Percentiles rank a stretch among this genome's conserved stretches.
These are phyloP conservation scores for Erysimum cheiri DNA, from an alignment of 441 rosid species.

Conservation along the genomic window DNA sequence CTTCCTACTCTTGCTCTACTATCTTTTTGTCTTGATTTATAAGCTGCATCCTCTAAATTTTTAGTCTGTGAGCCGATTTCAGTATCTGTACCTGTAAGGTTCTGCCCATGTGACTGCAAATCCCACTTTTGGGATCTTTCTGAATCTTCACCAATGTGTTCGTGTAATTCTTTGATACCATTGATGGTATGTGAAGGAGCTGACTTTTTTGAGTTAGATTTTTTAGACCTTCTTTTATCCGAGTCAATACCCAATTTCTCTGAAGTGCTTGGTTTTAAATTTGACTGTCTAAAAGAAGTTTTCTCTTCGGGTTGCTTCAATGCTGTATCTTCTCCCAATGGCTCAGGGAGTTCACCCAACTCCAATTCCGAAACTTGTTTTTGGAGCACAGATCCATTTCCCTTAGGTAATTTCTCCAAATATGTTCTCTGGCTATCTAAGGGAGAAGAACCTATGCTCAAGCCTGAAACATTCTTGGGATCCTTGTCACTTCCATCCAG, in stretches of 20 bases:
- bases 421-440: slow-evolving; percentile 52
- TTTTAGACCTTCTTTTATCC: slow-evolving; percentile 63
- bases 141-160: slow-evolving; percentile 57
- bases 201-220: slow-evolving; percentile 60
- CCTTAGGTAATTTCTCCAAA: slow-evolving; percentile 54
- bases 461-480: slow-evolving; percentile 54
- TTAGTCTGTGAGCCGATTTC: slow-evolving; percentile 57
- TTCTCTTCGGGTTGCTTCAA: slow-evolving; percentile 69
- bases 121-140: slow-evolving; percentile 52
- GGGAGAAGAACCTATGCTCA: slow-evolving; percentile 56
- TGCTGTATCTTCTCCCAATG: slow-evolving; percentile 59
- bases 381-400: slow-evolving; percentile 63
- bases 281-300: slow-evolving; percentile 65
- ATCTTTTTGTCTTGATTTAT: slow-evolving; percentile 63
- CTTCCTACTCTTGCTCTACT: slow-evolving; percentile 51
- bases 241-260: slow-evolving; percentile 61
- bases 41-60: slow-evolving; percentile 54
- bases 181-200: slow-evolving; percentile 53
- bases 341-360: slow-evolving; percentile 92
- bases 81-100: slow-evolving; percentile 47
- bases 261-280: slow-evolving; percentile 60
- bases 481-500: slow-evolving; percentile 63
- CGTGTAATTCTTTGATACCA: slow-evolving; percentile 59
- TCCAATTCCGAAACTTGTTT: slow-evolving; percentile 88
- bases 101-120: slow-evolving; percentile 59